Evolutionary conservation across 805 yeast genomes (phyloP), one percentile per base, ranked within the genome.

Genomic region (Yamadazyma olivae): DNA sequence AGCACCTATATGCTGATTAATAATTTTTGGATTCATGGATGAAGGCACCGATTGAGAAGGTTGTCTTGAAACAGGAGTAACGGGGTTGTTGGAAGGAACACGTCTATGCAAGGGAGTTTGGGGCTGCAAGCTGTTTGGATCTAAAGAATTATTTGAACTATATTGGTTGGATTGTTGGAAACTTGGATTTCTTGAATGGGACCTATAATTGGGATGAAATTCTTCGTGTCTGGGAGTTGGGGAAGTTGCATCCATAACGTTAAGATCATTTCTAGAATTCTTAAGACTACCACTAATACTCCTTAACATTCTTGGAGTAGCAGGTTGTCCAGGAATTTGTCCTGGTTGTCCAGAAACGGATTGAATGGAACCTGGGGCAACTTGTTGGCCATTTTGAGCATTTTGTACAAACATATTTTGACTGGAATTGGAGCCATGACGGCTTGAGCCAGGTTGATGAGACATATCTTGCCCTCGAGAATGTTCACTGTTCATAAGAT

Each of bases 271-370:
- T 19, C 44, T 45, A 26, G 52, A 38, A 20, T 38, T 45, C 35
- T 43, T 45, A 24, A 50, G 48, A 39, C 57, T 57, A 1, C 73
- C 74, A 41, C 78, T 71, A 3, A 74, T 73, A 48, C 75, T 77
- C 46, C 83, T 67, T 32, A 80, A 58, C 86, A 81, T 81, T 46
- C 86, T 60, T 6, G 86, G 84, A 1, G 87, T 80, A 2, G 86
- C 86, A 2, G 83, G 84, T 12, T 59, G 69, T 18, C 54, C 56
- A n/a, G 53, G 42, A 24, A 7, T 7, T 7, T 15, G 7, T 7
- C 9, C 23, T 7, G 10, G 7, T 10, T 20, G 23, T n/a, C n/a
- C n/a, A n/a, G n/a, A n/a, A n/a, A n/a, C n/a, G n/a, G n/a, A n/a
- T n/a, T n/a, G n/a, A n/a, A n/a, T n/a, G n/a, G n/a, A n/a, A n/a